Conservation (phyloP, 768 basidiomycete species). For the Tricholoma flavovirens region DNA sequence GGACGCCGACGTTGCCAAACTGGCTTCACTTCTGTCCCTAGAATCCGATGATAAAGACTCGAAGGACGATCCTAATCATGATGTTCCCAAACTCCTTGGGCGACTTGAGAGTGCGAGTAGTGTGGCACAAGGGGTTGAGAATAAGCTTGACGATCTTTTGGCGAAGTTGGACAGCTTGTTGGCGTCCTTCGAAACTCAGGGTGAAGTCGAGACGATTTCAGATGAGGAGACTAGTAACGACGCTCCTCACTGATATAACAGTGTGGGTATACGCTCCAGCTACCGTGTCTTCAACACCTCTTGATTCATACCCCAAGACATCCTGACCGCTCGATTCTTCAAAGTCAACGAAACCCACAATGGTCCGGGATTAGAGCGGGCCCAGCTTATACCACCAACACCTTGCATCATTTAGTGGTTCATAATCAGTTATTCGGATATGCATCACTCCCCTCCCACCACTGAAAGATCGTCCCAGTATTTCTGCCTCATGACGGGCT, state of each 20-base stretch:
- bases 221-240: not conserved
- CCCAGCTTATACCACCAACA: not conserved
- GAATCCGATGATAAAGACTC: conserved; percentile 21
- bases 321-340: not conserved
- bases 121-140: conserved; percentile 58
- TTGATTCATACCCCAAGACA: not conserved
- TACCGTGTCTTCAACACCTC: not conserved
- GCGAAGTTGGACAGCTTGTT: conserved; percentile 53
- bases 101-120: conserved; percentile 53
- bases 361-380: not conserved
- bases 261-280: not conserved
- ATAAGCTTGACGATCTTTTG: conserved; percentile 55
- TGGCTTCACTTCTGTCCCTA: conserved; percentile 27
- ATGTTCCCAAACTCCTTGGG: conserved; percentile 46
- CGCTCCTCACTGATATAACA: not conserved
- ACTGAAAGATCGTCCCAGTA: too few relatives aligned
- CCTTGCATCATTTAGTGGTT: not conserved
- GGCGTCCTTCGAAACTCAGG: conserved; percentile 30
- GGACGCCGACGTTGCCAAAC: conserved; percentile 32
- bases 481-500: not conserved
- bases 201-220: not conserved
- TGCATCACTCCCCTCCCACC: not conserved
- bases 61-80: conserved; percentile 39
- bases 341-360: not conserved
- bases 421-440: not conserved